Evolutionary conservation across 2,329 filamentous ascomycete species (phyloP).

Genomic region (Fusarium sp.): DNA sequence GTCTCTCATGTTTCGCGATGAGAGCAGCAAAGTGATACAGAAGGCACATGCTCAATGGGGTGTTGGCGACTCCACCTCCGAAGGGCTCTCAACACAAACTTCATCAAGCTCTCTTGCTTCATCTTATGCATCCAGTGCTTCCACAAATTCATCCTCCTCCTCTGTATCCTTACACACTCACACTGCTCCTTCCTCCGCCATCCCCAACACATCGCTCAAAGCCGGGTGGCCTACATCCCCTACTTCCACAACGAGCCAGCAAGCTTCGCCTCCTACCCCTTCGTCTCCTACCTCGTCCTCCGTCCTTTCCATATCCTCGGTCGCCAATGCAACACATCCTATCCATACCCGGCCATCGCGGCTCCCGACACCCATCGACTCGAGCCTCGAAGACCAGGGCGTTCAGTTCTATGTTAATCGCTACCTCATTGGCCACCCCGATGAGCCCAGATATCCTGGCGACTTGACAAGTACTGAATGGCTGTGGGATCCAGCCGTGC

Average conservation of each 20-base stretch:
- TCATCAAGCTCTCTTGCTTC: constrained; percentile 43
- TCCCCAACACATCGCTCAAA: constrained; percentile 30
- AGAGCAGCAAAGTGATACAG: constrained; percentile 70
- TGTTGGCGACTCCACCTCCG: constrained; percentile 41
- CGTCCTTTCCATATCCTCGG: constrained; percentile 5
- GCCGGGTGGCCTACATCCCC: constrained; percentile 40
- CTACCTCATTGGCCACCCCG: constrained; percentile 63
- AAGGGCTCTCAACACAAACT: constrained; percentile 21
- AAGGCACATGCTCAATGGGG: constrained; percentile 67
- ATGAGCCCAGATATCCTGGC: constrained; percentile 56
- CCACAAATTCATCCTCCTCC: constrained; percentile 26
- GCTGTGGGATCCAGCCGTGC: constrained; percentile 55
- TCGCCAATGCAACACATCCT: background rate
- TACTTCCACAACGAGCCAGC: constrained; percentile 24
- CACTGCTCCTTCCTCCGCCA: constrained; percentile 20
- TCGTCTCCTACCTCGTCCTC: constrained; percentile 33
- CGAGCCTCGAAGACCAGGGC: constrained; percentile 59
- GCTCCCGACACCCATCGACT: constrained; percentile 50
- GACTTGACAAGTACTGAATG: constrained; percentile 53
- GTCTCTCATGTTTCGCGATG: constrained; percentile 73
- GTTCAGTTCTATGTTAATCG: constrained; percentile 63
- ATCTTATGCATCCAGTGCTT: constrained; percentile 36
- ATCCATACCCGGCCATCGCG: constrained; percentile 17
- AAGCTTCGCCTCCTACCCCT: constrained; percentile 29
- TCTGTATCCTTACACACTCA: constrained; percentile 25